phyloP scores from a whole-genome alignment of 768 basidiomycete genomes.

The Antrodiella citrinella region DNA sequence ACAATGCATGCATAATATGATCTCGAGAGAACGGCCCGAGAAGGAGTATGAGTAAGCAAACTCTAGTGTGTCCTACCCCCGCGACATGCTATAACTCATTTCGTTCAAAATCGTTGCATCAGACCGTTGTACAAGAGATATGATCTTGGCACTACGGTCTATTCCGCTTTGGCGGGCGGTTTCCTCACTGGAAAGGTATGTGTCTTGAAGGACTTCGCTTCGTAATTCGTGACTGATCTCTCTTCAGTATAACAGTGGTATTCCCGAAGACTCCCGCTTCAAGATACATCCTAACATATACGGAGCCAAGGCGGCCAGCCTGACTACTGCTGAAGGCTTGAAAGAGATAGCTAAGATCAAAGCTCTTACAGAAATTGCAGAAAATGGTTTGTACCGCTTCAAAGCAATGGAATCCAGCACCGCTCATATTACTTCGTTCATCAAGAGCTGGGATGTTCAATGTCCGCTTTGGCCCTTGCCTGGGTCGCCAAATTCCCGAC shows the following conservation, averaged over 20 bases:
- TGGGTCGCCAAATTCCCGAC: conserved; percentile 62
- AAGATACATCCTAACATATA: conserved; percentile 41
- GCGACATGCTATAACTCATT: background rate
- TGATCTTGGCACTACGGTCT: conserved; percentile 60
- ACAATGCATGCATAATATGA: conserved; percentile 69
- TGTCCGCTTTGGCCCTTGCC: conserved; percentile 65
- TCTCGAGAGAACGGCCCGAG: conserved; percentile 77
- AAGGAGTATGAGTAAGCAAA: conserved; percentile 54
- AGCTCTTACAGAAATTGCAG: conserved; percentile 56
- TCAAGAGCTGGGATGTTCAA: conserved; percentile 46
- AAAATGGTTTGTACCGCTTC: conserved; percentile 29
- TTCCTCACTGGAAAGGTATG: conserved; percentile 69
- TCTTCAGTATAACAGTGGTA: conserved; percentile 58
- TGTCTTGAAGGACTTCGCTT: background rate
- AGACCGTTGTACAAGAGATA: conserved; percentile 61
- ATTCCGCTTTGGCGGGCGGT: conserved; percentile 63
- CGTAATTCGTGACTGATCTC: background rate
- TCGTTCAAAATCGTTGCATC: too few species aligned
- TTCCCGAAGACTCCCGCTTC: conserved; percentile 69
- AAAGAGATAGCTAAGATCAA: conserved; percentile 64
- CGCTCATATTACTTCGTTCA: background rate
- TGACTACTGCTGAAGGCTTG: conserved; percentile 37
- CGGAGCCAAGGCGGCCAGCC: conserved; percentile 31
- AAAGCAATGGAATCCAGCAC: background rate
- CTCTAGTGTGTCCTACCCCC: background rate